Evolutionary conservation across 2,329 filamentous ascomycete species (phyloP).

Genomic region (Calonectria hongkongensis): DNA sequence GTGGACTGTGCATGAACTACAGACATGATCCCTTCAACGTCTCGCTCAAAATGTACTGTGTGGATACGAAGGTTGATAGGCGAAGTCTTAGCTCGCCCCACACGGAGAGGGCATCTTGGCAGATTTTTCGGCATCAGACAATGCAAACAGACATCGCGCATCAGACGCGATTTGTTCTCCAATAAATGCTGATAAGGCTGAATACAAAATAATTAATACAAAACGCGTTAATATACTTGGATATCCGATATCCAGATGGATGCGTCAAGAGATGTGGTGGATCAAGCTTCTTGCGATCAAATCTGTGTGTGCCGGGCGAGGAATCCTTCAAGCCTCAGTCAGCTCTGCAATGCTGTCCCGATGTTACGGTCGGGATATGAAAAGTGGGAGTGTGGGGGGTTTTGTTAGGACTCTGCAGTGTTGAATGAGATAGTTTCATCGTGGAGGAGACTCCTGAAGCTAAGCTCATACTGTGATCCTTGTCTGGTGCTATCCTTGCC

Average conservation of each 20-base stretch:
- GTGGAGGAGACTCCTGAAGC: neutral
- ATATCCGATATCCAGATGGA: too few species aligned
- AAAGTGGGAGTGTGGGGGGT: constrained; percentile 23
- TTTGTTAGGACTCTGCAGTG: neutral
- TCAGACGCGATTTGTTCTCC: too few species aligned
- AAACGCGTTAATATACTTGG: too few species aligned
- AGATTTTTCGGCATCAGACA: neutral
- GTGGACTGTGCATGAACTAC: constrained; percentile 5
- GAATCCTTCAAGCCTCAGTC: neutral
- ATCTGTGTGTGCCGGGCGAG: neutral
- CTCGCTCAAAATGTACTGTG: neutral
- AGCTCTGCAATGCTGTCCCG: neutral
- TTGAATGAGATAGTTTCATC: constrained; percentile 16
- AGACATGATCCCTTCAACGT: neutral
- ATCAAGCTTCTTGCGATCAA: neutral
- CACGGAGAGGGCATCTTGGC: neutral
- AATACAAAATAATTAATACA: too few species aligned
- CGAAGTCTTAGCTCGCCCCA: neutral
- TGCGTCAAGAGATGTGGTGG: neutral
- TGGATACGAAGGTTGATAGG: neutral
- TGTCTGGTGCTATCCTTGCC: neutral
- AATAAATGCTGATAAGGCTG: too few species aligned
- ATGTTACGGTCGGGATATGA: neutral
- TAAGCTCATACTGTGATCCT: neutral
- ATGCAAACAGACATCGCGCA: neutral